Evolutionary conservation across 768 basidiomycete species (phyloP).

Genomic region (Mycena haematopus): DNA sequence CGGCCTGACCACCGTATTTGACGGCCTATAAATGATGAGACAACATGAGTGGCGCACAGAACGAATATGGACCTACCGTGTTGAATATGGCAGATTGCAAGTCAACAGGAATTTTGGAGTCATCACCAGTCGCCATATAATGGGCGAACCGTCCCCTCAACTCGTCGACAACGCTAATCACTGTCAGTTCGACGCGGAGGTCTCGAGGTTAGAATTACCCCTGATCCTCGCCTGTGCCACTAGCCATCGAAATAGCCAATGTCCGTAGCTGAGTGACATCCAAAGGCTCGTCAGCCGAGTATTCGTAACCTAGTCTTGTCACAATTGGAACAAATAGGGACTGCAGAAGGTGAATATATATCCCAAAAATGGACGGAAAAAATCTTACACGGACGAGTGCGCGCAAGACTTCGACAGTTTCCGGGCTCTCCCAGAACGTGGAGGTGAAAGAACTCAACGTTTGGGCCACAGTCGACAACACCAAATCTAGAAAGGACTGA

Average conservation of each 20-base stretch:
- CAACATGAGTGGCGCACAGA: slow-evolving; percentile 2
- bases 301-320: slow-evolving; percentile 80
- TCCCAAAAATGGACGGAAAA: not conserved
- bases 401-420: slow-evolving; percentile 59
- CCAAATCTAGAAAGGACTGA: slow-evolving; percentile 62
- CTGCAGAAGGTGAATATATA: slow-evolving; percentile 41
- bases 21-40: slow-evolving; percentile 58
- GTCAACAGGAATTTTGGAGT: slow-evolving; percentile 82
- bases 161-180: slow-evolving; percentile 72
- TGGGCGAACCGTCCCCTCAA: slow-evolving; percentile 72
- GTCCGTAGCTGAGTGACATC: slow-evolving; percentile 79
- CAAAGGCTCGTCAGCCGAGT: slow-evolving; percentile 64
- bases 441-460: slow-evolving; percentile 60
- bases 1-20: slow-evolving; percentile 71
- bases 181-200: not conserved
- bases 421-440: slow-evolving; percentile 86
- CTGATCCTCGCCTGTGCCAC: slow-evolving; percentile 35
- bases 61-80: slow-evolving; percentile 46
- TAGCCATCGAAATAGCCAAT: slow-evolving; percentile 64
- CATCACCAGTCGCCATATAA: slow-evolving; percentile 75
- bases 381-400: slow-evolving; percentile 61
- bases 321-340: slow-evolving; percentile 77
- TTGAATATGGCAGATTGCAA: slow-evolving; percentile 63
- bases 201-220: slow-evolving; percentile 28
- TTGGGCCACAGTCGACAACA: slow-evolving; percentile 75